Percentiles rank a stretch among this genome's conserved stretches.
These are phyloP conservation scores for Lavandula angustifolia DNA, from an alignment of 257 asterid genomes.

Conservation along the genomic window DNA sequence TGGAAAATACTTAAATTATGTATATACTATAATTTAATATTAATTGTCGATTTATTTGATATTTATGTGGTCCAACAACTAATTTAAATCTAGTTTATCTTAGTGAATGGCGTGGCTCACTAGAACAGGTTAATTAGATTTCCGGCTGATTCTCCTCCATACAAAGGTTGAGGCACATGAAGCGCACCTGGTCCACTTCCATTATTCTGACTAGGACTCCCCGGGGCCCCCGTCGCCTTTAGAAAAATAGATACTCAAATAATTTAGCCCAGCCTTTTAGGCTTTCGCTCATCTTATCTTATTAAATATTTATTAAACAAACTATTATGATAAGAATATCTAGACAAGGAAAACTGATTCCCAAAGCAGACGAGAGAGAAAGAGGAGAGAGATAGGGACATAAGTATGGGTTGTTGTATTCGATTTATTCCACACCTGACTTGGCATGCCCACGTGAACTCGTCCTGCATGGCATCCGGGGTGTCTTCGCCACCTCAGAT, in stretches of 20 bases:
- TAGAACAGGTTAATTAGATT: constrained; percentile 20
- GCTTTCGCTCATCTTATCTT: background rate
- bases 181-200: constrained; percentile 28
- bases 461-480: background rate
- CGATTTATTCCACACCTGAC: background rate
- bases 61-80: background rate
- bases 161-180: constrained; percentile 32
- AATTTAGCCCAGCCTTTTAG: constrained; percentile 15
- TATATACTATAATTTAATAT: too few species aligned
- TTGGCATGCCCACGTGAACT: background rate
- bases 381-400: background rate
- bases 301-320: background rate
- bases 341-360: background rate
- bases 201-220: constrained; percentile 20
- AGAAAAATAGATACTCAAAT: background rate
- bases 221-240: constrained; percentile 30
- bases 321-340: background rate
- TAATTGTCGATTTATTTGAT: background rate
- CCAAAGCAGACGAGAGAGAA: background rate
- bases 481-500: background rate
- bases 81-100: background rate
- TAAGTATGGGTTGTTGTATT: constrained; percentile 1
- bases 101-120: constrained; percentile 19
- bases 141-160: constrained; percentile 34
- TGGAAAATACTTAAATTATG: too few species aligned